Conservation (phyloP, 331 rosid species). For the Stylosanthes scabra region DNA sequence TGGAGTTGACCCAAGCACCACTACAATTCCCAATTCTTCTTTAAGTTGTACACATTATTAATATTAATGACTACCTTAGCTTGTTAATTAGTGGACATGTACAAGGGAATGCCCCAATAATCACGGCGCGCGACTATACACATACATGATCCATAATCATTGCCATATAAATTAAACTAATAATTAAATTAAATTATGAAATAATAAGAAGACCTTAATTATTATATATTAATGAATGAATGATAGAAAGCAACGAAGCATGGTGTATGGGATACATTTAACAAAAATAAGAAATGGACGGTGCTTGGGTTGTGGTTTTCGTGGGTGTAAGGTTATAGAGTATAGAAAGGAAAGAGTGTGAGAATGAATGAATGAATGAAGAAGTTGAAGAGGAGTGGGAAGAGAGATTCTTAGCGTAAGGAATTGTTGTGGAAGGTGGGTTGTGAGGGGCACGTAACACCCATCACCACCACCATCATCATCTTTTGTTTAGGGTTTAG, state of each 20-base stretch:
- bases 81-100: conserved; percentile 33
- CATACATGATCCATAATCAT: conserved; percentile 38
- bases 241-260: conserved; percentile 5
- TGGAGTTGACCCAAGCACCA: conserved; percentile 67
- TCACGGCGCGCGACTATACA: conserved; percentile 50
- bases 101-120: conserved; percentile 49
- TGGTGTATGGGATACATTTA: not conserved
- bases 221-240: too few relatives aligned
- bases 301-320: conserved; percentile 41
- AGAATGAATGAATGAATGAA: conserved; percentile 23
- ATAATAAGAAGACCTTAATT: too few relatives aligned
- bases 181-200: too few relatives aligned
- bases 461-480: conserved; percentile 50
- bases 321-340: conserved; percentile 50
- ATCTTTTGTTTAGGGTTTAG: conserved; percentile 2
- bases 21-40: conserved; percentile 16
- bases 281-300: conserved; percentile 36
- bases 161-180: not conserved
- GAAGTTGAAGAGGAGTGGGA: not conserved
- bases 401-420: conserved; percentile 73
- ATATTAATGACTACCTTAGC: conserved; percentile 34
- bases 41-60: too few relatives aligned
- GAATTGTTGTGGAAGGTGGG: conserved; percentile 46
- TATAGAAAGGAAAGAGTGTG: conserved; percentile 39
- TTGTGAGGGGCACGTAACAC: conserved; percentile 69